Evolutionary conservation across 1,284 basidiomycete species (phyloP).

Genomic region (Neolentinus lepideus): DNA sequence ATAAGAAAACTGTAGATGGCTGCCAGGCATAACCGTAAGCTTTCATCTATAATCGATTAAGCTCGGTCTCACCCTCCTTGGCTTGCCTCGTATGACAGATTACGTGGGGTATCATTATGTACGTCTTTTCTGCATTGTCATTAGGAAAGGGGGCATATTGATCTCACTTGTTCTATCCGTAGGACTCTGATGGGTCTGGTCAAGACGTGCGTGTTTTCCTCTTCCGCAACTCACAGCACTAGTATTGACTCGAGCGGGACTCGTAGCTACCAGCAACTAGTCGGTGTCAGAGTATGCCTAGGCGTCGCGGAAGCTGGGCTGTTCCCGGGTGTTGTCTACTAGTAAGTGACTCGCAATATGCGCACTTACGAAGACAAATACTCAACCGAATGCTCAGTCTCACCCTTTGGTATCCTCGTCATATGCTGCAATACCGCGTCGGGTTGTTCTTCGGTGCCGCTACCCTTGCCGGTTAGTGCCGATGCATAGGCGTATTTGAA

Average conservation of each 20-base stretch:
- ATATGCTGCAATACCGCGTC: constrained; percentile 40
- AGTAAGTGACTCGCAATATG: constrained; percentile 26
- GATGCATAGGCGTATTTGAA: background rate
- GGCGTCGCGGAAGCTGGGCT: constrained; percentile 66
- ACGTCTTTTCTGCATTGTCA: constrained; percentile 9
- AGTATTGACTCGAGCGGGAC: background rate
- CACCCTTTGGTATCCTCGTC: constrained; percentile 46
- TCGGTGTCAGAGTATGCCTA: constrained; percentile 50
- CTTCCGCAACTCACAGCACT: background rate
- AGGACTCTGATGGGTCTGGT: constrained; percentile 65
- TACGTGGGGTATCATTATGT: constrained; percentile 9
- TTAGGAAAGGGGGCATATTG: background rate
- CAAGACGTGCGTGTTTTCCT: constrained; percentile 42
- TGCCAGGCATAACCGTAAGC: constrained; percentile 7
- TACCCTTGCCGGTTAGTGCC: constrained; percentile 17
- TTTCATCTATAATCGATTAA: no score
- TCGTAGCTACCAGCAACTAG: constrained; percentile 22
- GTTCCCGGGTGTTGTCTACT: constrained; percentile 64
- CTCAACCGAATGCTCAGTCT: constrained; percentile 11
- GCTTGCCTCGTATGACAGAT: background rate
- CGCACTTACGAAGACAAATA: no score
- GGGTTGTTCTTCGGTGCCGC: constrained; percentile 36
- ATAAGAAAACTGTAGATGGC: constrained; percentile 3
- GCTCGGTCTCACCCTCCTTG: background rate
- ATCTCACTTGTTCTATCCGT: constrained; percentile 7